A percentile compares a stretch with the other conserved stretches of the same genome.
Evolutionary conservation across 768 basidiomycete genomes (phyloP).

Genomic region (Psilocybe azurescens): DNA sequence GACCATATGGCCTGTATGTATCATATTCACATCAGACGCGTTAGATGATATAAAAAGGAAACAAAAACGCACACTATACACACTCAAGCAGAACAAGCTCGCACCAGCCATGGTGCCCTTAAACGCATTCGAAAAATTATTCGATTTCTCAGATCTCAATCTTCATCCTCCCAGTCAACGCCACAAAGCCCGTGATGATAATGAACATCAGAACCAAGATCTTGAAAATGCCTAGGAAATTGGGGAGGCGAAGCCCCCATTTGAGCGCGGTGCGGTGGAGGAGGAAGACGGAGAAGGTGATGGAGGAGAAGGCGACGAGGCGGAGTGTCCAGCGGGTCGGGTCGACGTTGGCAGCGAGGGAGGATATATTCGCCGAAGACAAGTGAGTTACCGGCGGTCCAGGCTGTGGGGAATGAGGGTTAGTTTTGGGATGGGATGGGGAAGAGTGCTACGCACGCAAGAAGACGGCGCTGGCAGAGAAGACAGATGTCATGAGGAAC

Average conservation of each 20-base stretch:
- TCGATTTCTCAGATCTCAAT: slow-evolving; percentile 35
- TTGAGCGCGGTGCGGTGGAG: slow-evolving; percentile 50
- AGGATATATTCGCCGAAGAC: slow-evolving; percentile 65
- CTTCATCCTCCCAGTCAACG: slow-evolving; percentile 40
- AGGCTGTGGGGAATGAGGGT: slow-evolving; percentile 25
- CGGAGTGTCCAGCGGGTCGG: slow-evolving; percentile 38
- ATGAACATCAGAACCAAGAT: slow-evolving; percentile 52
- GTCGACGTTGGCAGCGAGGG: slow-evolving; percentile 35
- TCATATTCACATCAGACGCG: background rate
- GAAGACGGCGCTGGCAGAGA: slow-evolving; percentile 57
- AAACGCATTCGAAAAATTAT: slow-evolving; percentile 39
- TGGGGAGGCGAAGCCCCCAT: slow-evolving; percentile 65
- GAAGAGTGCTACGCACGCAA: slow-evolving; percentile 35
- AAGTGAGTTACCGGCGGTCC: slow-evolving; percentile 51
- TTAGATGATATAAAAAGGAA: background rate
- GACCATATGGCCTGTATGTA: slow-evolving; percentile 48
- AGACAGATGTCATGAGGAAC: slow-evolving; percentile 60
- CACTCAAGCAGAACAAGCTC: slow-evolving; percentile 54
- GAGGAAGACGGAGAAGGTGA: slow-evolving; percentile 41
- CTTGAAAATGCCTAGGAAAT: slow-evolving; percentile 65
- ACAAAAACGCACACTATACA: slow-evolving; percentile 23
- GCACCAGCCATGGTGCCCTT: slow-evolving; percentile 50
- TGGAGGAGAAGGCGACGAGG: slow-evolving; percentile 39
- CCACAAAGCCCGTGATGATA: slow-evolving; percentile 53
- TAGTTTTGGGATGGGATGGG: background rate